Evolutionary conservation across 495 filamentous ascomycete genomes (phyloP).

Genomic region (Tuber aestivum): DNA sequence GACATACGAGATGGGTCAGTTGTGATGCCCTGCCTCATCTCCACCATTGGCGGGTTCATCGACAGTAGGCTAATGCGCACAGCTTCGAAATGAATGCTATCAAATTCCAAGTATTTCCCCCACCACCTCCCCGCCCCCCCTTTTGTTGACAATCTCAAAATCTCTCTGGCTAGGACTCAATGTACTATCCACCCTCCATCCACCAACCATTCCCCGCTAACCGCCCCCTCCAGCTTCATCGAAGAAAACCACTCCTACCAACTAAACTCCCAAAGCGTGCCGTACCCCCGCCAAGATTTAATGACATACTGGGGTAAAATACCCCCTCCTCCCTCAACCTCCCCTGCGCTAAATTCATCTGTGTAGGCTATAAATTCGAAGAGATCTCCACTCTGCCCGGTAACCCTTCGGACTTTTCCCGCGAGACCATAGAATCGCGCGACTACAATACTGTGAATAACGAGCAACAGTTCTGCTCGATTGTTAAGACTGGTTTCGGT

Average conservation of each 20-base stretch:
- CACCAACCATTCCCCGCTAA: background rate
- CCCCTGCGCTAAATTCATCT: background rate
- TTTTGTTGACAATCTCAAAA: background rate
- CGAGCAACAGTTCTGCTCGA: conserved; percentile 85
- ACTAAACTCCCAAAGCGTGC: conserved; percentile 42
- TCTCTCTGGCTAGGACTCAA: conserved; percentile 24
- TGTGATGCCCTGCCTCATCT: background rate
- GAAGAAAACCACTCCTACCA: conserved; percentile 80
- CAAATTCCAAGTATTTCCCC: conserved; percentile 63
- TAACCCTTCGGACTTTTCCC: conserved; percentile 62
- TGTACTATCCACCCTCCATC: conserved; percentile 16
- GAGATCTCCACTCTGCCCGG: conserved; percentile 66
- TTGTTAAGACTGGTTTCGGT: conserved; percentile 81
- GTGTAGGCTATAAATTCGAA: conserved; percentile 91
- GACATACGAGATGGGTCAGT: conserved; percentile 72
- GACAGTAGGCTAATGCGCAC: conserved; percentile 9
- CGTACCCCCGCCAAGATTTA: conserved; percentile 51
- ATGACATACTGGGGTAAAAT: conserved; percentile 58
- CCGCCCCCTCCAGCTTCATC: conserved; percentile 61
- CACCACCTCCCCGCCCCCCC: background rate
- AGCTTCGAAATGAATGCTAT: conserved; percentile 98
- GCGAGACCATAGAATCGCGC: conserved; percentile 71
- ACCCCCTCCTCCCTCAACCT: background rate
- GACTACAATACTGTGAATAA: conserved; percentile 70
- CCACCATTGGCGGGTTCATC: conserved; percentile 11